Conservation (phyloP, 2,329 filamentous ascomycete species). For the Talaromyces sp. region DNA sequence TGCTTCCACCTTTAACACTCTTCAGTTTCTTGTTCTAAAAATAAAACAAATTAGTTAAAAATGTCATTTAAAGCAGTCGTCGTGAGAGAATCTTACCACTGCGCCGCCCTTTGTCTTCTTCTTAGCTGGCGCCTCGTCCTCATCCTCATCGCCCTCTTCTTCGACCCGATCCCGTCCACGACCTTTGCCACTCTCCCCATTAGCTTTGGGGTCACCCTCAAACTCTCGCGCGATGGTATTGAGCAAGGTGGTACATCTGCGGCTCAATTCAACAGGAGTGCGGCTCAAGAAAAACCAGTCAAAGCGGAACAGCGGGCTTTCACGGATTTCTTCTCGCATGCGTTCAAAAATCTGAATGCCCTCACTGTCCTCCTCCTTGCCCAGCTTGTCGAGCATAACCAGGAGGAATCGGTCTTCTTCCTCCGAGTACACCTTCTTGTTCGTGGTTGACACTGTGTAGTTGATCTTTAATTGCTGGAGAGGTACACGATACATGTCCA, state of each 20-base stretch:
- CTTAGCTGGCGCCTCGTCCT: conserved; percentile 79
- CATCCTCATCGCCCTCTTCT: conserved; percentile 75
- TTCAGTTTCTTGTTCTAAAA: conserved; percentile 87
- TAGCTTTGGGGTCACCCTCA: conserved; percentile 54
- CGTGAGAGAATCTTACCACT: conserved; percentile 58
- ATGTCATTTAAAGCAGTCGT: neutral
- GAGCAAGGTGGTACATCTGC: conserved; percentile 87
- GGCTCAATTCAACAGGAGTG: conserved; percentile 85
- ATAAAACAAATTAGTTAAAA: neutral
- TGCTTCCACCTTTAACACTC: conserved; percentile 71
- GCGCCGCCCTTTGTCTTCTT: conserved; percentile 89
- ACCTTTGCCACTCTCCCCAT: conserved; percentile 64
- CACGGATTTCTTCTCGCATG: conserved; percentile 95
- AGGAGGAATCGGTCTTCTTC: conserved; percentile 95
- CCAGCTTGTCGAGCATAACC: conserved; percentile 86
- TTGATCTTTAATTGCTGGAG: conserved; percentile 98
- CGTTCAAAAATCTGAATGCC: conserved; percentile 65
- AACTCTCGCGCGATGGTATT: conserved; percentile 95
- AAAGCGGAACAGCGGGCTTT: conserved; percentile 91
- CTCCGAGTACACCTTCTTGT: conserved; percentile 99
- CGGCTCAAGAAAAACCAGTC: conserved; percentile 99
- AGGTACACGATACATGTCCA: conserved; percentile 93
- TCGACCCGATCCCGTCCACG: conserved; percentile 59
- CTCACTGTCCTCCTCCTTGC: conserved; percentile 69
- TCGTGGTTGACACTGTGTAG: conserved; percentile 97